Evolutionary conservation across 148 eudicot species (phyloP).

Genomic region (Rhododendron williamsianum): DNA sequence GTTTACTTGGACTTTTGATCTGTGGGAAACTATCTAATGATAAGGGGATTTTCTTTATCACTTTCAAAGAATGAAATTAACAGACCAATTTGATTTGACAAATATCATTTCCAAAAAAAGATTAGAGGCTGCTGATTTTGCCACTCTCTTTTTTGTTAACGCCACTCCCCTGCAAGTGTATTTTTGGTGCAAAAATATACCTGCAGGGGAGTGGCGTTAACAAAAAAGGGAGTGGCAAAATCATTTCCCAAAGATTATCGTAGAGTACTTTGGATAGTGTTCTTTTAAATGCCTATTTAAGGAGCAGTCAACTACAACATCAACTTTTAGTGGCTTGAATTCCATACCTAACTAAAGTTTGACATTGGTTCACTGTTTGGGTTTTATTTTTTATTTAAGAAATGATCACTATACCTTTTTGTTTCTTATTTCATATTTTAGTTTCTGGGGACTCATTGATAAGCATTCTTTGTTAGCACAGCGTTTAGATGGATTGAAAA

Average conservation of each 20-base stretch:
- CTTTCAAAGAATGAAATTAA: not conserved
- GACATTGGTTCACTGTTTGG: not conserved
- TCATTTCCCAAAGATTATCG: not conserved
- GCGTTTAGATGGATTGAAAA: not conserved
- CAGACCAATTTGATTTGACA: not conserved
- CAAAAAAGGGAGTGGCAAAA: too few relatives aligned
- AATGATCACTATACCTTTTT: not conserved
- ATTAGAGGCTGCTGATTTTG: not conserved
- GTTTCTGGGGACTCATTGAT: not conserved
- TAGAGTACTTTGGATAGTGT: not conserved
- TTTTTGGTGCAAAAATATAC: too few relatives aligned
- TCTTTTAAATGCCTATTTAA: not conserved
- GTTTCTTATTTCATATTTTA: not conserved
- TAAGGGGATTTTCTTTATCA: not conserved
- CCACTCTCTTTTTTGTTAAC: too few relatives aligned
- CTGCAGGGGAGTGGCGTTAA: too few relatives aligned
- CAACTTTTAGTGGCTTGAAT: not conserved
- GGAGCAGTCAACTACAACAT: not conserved
- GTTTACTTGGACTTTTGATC: not conserved
- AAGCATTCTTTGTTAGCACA: not conserved
- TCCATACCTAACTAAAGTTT: not conserved
- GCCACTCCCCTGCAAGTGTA: too few relatives aligned
- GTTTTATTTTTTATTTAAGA: not conserved
- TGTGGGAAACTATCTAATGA: not conserved
- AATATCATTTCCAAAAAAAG: not conserved